phyloP scores from a whole-genome alignment of 495 filamentous ascomycete species.

The Tuber borchii region DNA sequence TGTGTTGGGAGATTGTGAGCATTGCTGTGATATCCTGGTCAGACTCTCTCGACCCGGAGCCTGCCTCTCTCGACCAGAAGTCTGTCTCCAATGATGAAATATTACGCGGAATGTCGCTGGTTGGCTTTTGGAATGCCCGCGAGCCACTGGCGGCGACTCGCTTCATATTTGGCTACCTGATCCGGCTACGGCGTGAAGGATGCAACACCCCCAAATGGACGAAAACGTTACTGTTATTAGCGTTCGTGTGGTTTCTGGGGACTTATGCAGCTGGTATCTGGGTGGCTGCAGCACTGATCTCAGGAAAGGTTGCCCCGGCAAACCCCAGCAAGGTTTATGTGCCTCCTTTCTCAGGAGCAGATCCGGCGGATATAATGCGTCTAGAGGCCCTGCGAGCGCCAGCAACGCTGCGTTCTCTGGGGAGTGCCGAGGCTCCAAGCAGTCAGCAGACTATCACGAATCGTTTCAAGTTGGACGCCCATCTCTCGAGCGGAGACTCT shows the following conservation, averaged over 20 bases:
- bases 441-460: neutral
- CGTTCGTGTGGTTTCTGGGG: neutral
- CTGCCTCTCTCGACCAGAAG: too few species aligned
- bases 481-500: neutral
- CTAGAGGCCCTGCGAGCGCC: neutral
- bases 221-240: neutral
- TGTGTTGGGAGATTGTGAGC: neutral
- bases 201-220: accelerated
- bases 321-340: neutral
- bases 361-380: neutral
- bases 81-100: neutral
- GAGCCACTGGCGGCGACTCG: neutral
- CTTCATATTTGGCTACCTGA: neutral
- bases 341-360: accelerated
- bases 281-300: neutral
- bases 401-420: neutral
- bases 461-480: neutral
- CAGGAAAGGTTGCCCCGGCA: neutral
- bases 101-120: neutral
- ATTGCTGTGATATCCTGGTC: neutral
- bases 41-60: too few species aligned
- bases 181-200: too few species aligned
- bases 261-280: neutral
- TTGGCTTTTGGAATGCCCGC: conserved; percentile 3
- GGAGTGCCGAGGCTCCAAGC: neutral